Evolutionary conservation across 1,284 basidiomycete species (phyloP).

Genomic region (Apiotrichum akiyoshidainum): DNA sequence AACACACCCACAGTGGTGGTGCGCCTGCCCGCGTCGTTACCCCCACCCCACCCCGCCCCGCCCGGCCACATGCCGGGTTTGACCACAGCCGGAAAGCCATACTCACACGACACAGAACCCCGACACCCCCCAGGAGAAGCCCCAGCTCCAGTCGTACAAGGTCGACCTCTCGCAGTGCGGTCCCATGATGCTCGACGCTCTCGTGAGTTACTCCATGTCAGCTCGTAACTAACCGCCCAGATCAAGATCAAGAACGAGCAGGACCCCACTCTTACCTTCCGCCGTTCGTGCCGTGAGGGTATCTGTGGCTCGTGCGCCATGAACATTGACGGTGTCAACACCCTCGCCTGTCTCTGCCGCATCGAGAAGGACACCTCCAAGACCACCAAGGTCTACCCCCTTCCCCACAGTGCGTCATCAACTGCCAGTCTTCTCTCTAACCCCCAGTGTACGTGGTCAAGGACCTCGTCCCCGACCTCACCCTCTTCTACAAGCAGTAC

Average conservation of each 20-base stretch:
- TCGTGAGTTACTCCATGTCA: conserved; percentile 35
- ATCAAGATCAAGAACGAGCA: conserved; percentile 99
- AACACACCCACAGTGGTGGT: no score
- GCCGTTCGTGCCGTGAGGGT: conserved; percentile 93
- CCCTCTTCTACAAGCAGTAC: conserved; percentile 81
- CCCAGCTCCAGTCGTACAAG: conserved; percentile 83
- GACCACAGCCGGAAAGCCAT: not conserved
- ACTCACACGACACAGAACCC: conserved; percentile 70
- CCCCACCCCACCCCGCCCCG: not conserved
- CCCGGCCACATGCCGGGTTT: no score
- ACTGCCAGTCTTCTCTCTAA: not conserved
- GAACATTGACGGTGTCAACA: conserved; percentile 99
- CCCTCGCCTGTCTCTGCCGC: conserved; percentile 92
- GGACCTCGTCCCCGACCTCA: conserved; percentile 79
- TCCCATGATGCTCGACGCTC: conserved; percentile 76
- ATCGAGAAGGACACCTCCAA: conserved; percentile 74
- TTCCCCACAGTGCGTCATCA: conserved; percentile 82
- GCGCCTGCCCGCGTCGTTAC: not conserved
- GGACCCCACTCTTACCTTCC: conserved; percentile 94
- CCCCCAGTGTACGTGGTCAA: conserved; percentile 94
- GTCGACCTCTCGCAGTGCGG: conserved; percentile 93
- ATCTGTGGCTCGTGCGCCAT: conserved; percentile 98
- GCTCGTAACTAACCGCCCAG: conserved; percentile 48
- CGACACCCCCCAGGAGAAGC: conserved; percentile 89
- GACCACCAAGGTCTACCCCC: conserved; percentile 89